Conservation (phyloP, 2,329 filamentous ascomycete species). For the Fusarium sp. region DNA sequence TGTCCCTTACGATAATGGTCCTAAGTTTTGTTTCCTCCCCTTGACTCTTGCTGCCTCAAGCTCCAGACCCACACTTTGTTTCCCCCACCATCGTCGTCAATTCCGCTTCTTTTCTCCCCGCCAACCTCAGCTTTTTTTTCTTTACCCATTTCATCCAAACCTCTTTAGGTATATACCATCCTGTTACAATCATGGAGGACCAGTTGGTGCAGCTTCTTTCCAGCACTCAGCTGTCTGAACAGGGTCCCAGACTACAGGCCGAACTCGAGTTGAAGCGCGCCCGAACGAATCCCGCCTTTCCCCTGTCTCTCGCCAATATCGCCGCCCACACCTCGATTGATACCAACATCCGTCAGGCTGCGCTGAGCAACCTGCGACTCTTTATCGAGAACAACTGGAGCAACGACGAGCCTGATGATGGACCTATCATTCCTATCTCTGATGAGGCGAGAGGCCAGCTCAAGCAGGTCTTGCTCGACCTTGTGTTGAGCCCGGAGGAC, state of each 20-base stretch:
- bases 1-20: background rate
- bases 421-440: constrained; percentile 69
- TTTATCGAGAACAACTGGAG: constrained; percentile 91
- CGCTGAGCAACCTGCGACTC: constrained; percentile 80
- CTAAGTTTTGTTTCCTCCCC: background rate
- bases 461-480: constrained; percentile 76
- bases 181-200: constrained; percentile 76
- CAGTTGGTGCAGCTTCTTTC: constrained; percentile 88
- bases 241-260: constrained; percentile 83
- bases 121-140: constrained; percentile 34
- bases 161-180: background rate
- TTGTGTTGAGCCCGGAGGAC: constrained; percentile 76
- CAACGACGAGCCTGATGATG: constrained; percentile 74
- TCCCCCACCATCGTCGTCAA: constrained; percentile 35
- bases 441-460: constrained; percentile 79
- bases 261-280: constrained; percentile 83
- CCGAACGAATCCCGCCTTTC: constrained; percentile 76
- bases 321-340: constrained; percentile 79
- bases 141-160: constrained; percentile 10
- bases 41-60: background rate
- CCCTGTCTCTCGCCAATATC: constrained; percentile 81
- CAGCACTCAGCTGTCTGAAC: constrained; percentile 82
- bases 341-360: constrained; percentile 81
- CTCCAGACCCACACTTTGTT: constrained; percentile 32
- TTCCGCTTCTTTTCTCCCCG: constrained; percentile 36